A percentile compares a stretch with the other conserved stretches of the same genome.
Conservation (phyloP, 352 stramenopile species). For the Pythium myriotylum region DNA sequence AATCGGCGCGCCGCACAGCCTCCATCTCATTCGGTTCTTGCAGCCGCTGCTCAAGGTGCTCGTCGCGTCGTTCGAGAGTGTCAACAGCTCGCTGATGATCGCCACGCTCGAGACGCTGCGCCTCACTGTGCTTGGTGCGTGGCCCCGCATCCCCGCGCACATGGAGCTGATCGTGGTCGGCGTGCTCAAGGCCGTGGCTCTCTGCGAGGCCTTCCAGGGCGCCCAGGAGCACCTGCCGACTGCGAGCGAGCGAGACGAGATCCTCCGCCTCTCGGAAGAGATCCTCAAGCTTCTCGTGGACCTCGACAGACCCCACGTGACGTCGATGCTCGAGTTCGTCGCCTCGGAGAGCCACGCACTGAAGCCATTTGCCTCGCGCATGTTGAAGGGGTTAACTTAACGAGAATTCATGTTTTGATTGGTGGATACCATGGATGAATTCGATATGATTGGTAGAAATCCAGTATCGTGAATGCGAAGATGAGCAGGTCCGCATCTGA, state of each 20-base stretch:
- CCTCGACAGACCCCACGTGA: constrained; percentile 10
- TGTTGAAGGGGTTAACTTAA: constrained; percentile 5
- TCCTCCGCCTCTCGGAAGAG: constrained; percentile 19
- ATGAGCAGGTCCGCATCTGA: constrained; percentile 6
- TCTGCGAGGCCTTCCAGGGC: constrained; percentile 67
- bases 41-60: constrained; percentile 81
- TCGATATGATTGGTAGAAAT: constrained; percentile 15
- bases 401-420: constrained; percentile 2
- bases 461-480: constrained; percentile 13
- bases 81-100: constrained; percentile 50
- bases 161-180: constrained; percentile 67
- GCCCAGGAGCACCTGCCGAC: constrained; percentile 12
- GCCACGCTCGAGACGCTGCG: constrained; percentile 67
- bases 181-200: constrained; percentile 66
- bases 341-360: constrained; percentile 13
- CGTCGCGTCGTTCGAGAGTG: constrained; percentile 63
- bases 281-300: constrained; percentile 21
- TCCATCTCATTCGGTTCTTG: constrained; percentile 74
- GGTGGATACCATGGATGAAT: background rate
- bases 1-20: constrained; percentile 66
- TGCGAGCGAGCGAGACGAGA: constrained; percentile 14
- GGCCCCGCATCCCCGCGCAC: constrained; percentile 73
- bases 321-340: constrained; percentile 20
- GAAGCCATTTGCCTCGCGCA: constrained; percentile 22
- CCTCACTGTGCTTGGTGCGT: constrained; percentile 53